These are phyloP conservation scores for Ceriops decandra DNA, from an alignment of 345 rosid genomes.

Conservation along the genomic window DNA sequence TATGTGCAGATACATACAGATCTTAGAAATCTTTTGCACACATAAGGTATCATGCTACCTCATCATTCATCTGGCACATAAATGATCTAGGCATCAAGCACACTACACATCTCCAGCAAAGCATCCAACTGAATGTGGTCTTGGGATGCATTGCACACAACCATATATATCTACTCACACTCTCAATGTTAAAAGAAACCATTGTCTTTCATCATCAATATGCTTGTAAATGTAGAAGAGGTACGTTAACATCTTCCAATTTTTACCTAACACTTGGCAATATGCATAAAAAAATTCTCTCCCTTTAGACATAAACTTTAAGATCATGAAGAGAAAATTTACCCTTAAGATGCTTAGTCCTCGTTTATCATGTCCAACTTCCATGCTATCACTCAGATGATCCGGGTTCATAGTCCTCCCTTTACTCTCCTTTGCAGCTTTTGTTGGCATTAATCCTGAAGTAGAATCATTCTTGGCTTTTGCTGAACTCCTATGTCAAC, in stretches of 20 bases:
- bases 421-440: conserved; percentile 34
- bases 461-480: conserved; percentile 31
- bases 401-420: conserved; percentile 15
- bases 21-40: too few species aligned
- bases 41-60: too few species aligned
- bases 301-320: conserved; percentile 4
- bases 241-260: background rate
- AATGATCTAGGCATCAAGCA: too few species aligned
- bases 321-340: conserved; percentile 4
- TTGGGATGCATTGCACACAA: background rate
- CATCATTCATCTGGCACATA: too few species aligned
- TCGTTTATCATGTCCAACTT: conserved; percentile 31
- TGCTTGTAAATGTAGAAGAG: background rate
- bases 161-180: background rate
- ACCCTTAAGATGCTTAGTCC: conserved; percentile 27
- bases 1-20: too few species aligned
- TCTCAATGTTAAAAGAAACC: conserved; percentile 8
- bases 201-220: conserved; percentile 2
- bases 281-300: background rate
- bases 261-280: background rate
- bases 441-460: conserved; percentile 22
- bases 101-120: too few species aligned
- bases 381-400: conserved; percentile 22
- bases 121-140: too few species aligned
- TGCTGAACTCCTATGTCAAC: conserved; percentile 32